A percentile compares a stretch with the other conserved stretches of the same genome.
Conservation (phyloP, 352 stramenopile genomes). For the Nothophytophthora sp. region DNA sequence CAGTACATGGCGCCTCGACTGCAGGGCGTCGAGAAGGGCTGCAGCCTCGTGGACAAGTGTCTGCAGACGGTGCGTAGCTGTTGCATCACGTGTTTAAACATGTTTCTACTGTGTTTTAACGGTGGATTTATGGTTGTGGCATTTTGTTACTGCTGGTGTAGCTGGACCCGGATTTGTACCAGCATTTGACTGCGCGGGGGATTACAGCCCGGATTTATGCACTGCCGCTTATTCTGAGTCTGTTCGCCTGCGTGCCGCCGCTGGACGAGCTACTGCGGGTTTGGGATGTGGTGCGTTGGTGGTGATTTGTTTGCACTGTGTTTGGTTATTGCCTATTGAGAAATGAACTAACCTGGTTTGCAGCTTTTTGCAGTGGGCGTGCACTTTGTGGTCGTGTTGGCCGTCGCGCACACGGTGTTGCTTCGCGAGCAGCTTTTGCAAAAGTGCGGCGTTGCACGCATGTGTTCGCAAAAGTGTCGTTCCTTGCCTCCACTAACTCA, state of each 20-base stretch:
- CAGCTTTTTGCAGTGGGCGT: constrained; percentile 91
- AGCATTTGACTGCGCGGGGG: constrained; percentile 69
- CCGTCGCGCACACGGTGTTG: constrained; percentile 86
- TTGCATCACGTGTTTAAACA: neutral
- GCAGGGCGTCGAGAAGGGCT: constrained; percentile 80
- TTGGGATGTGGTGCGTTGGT: constrained; percentile 83
- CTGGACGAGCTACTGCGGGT: constrained; percentile 87
- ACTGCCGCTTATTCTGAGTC: constrained; percentile 85
- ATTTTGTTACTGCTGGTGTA: constrained; percentile 16
- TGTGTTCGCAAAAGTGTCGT: constrained; percentile 6
- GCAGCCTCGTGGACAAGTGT: constrained; percentile 82
- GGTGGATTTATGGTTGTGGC: too few relatives aligned
- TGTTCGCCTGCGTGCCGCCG: constrained; percentile 91
- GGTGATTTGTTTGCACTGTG: neutral
- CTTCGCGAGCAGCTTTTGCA: constrained; percentile 83
- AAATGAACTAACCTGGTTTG: neutral
- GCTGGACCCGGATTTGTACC: constrained; percentile 83
- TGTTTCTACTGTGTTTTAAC: too few relatives aligned
- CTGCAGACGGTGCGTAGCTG: constrained; percentile 50
- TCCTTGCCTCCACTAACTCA: neutral
- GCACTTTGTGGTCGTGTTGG: constrained; percentile 91
- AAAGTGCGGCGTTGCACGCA: too few relatives aligned
- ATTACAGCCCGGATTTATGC: constrained; percentile 89
- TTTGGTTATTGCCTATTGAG: neutral
- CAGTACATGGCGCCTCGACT: constrained; percentile 91